Evolutionary conservation across 495 filamentous ascomycete species (phyloP).

Genomic region (Astrothelium macrocarpum): DNA sequence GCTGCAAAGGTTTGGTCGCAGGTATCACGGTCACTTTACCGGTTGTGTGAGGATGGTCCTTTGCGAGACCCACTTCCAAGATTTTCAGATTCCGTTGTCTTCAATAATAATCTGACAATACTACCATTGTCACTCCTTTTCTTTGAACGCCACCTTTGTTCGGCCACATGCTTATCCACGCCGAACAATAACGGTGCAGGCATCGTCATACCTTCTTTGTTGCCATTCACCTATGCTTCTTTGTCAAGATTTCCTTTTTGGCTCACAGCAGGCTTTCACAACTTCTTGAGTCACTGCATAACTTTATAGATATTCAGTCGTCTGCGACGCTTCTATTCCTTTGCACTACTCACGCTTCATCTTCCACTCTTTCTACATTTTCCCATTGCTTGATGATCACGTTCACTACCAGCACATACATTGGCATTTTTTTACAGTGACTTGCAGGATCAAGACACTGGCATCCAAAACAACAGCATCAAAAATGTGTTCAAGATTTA

Average conservation of each 20-base stretch:
- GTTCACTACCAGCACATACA: not conserved
- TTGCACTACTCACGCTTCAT: not conserved
- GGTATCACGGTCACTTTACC: not conserved
- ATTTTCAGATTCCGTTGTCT: not conserved
- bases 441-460: slow-evolving; percentile 6
- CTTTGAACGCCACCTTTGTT: not conserved
- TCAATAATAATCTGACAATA: not conserved
- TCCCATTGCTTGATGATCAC: not conserved
- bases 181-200: slow-evolving; percentile 4
- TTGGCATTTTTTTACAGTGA: not conserved
- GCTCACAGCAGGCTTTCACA: not conserved
- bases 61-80: not conserved
- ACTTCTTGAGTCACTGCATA: not conserved
- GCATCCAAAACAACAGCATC: not conserved
- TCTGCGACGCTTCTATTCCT: not conserved
- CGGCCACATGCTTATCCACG: not conserved
- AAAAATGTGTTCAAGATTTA: slow-evolving; percentile 2
- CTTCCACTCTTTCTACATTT: not conserved
- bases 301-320: not conserved
- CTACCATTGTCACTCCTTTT: not conserved
- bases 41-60: not conserved
- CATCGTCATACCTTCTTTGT: not conserved
- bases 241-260: not conserved
- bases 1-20: not conserved
- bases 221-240: not conserved